A percentile compares a stretch with the other conserved stretches of the same genome.
phyloP scores from a whole-genome alignment of 371 early-diverging fungal species.

The Mucor plumbeus region DNA sequence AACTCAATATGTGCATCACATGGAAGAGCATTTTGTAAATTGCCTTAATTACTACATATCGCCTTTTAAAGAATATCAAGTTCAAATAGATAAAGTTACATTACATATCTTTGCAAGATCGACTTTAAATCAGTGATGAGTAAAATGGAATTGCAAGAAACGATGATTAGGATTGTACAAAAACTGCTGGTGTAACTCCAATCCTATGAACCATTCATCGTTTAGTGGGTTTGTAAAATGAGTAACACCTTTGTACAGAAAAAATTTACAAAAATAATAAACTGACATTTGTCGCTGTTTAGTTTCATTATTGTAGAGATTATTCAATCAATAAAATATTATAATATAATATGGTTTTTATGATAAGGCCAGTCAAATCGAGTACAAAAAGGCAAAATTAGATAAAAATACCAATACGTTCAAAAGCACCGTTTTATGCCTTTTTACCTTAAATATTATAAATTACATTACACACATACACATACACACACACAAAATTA shows the following conservation, averaged over 20 bases:
- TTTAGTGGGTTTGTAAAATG: no score
- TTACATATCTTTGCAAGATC: not conserved
- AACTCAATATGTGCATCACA: not conserved
- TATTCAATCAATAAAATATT: no score
- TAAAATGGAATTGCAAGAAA: not conserved
- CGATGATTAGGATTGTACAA: not conserved
- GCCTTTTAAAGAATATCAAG: not conserved
- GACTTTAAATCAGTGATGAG: not conserved
- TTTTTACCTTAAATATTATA: not conserved
- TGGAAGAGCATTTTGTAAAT: not conserved
- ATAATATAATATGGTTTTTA: no score
- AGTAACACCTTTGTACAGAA: not conserved
- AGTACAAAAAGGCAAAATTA: not conserved
- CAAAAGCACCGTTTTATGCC: not conserved
- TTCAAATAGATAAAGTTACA: not conserved
- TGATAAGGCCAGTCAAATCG: not conserved
- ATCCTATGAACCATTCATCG: not conserved
- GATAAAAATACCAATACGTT: not conserved
- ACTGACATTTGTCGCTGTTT: not conserved
- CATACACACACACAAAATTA: no score
- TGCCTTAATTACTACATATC: conserved; percentile 4
- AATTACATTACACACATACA: no score
- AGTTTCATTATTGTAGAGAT: not conserved
- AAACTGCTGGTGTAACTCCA: not conserved
- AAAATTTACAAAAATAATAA: not conserved